Evolutionary conservation across 2,329 filamentous ascomycete genomes (phyloP), one percentile per base, ranked within the genome.

Genomic region (Monosporascus cannonballus): DNA sequence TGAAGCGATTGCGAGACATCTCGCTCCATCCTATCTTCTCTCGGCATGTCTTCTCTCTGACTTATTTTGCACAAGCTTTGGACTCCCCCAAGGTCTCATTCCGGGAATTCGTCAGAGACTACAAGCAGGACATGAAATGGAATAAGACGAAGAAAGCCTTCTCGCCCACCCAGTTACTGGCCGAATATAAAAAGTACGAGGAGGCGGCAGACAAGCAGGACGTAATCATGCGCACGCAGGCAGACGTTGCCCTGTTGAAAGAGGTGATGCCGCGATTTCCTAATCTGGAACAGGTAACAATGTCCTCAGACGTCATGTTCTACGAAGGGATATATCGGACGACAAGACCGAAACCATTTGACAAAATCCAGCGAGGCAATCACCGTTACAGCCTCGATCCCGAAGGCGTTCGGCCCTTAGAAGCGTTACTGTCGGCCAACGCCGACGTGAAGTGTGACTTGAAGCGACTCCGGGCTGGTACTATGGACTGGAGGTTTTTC

Each of bases 401-500:
- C 7, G 48, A 53, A 18, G 63, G 61, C 7, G 55, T 54, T 41
- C 57, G 58, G 17, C 59, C 57, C 8, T 54, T 67, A 41, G 55
- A 64, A 7, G 55, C 61, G 8, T 53, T 67, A 6, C 57, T 67
- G 37, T 25, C 50, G 17, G 63, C 64, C 27, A 53, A 61, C 22
- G 59, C 51, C 30, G 51, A 54, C 17, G 48, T 52, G 3, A 51
- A 54, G 8, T 58, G 57, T 49, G 51, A 49, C 17, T 37, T 64
- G 41, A 56, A 49, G 22, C 57, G 37, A 8, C 52, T 67, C 18
- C 54, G 52, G 6, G 62, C 58, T 2, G 60, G 58, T 15, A 24
- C 34, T 2, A 42, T 66, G 20, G 57, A 57, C 47, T 67, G 64
- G 63, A 36, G 50, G 37, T 64, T 64, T 49, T 65, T 66, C 48